phyloP scores from a whole-genome alignment of 129 eudicot species.

The Apium graveolens region DNA sequence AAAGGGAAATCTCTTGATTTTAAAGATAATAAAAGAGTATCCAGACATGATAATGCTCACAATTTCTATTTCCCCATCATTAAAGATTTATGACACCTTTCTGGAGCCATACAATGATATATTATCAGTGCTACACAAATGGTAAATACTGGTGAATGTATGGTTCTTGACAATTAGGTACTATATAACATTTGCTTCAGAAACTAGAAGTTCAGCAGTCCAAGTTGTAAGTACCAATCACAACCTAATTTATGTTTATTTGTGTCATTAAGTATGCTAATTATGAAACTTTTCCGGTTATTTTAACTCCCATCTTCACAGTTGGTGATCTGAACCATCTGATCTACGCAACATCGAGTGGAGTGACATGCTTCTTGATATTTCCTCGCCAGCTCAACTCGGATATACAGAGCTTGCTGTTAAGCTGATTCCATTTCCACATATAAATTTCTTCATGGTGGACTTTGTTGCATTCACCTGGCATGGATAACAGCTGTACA shows the following conservation, averaged over 20 bases:
- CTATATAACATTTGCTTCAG: slow-evolving; percentile 86
- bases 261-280: not conserved
- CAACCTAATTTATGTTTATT: not conserved
- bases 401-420: no score
- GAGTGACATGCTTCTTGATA: slow-evolving; percentile 82
- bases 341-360: slow-evolving; percentile 93
- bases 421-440: slow-evolving; percentile 80
- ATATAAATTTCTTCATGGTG: slow-evolving; percentile 93
- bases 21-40: slow-evolving; percentile 85
- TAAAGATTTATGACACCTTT: slow-evolving; percentile 83
- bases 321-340: slow-evolving; percentile 94
- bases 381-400: no score
- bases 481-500: slow-evolving; percentile 84
- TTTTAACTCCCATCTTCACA: slow-evolving; percentile 22
- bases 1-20: slow-evolving; percentile 90
- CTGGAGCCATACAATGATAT: slow-evolving; percentile 91
- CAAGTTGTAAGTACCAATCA: slow-evolving; percentile 58
- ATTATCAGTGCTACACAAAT: no score
- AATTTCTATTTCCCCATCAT: slow-evolving; percentile 88
- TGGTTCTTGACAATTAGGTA: slow-evolving; percentile 91
- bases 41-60: slow-evolving; percentile 95
- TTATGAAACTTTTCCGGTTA: not conserved
- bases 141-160: slow-evolving; percentile 88
- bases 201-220: slow-evolving; percentile 83
- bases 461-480: slow-evolving; percentile 93